A percentile compares a stretch with the other conserved stretches of the same genome.
These are phyloP conservation scores for Kuraishia floccosa DNA, from an alignment of 805 yeast species.

Conservation along the genomic window DNA sequence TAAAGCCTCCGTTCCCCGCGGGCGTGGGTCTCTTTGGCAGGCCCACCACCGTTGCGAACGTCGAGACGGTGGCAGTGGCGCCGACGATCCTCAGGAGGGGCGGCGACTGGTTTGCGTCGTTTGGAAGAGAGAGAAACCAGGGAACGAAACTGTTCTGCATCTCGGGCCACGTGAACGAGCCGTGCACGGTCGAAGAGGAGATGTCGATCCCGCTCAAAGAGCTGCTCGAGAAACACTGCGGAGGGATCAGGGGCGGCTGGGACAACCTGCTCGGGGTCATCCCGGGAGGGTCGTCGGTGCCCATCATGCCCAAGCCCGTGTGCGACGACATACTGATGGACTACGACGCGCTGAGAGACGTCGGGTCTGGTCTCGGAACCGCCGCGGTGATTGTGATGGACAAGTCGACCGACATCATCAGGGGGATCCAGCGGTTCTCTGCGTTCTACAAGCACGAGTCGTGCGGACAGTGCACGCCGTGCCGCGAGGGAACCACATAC, in stretches of 20 bases:
- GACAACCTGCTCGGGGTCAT: slow-evolving; percentile 79
- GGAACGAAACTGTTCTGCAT: slow-evolving; percentile 82
- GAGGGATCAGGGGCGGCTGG: slow-evolving; percentile 90
- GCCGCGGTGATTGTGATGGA: slow-evolving; percentile 91
- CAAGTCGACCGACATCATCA: slow-evolving; percentile 73
- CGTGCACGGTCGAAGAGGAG: slow-evolving; percentile 89
- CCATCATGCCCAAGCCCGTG: slow-evolving; percentile 56
- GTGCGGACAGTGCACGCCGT: slow-evolving; percentile 92
- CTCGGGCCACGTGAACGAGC: slow-evolving; percentile 86
- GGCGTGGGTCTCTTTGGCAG: slow-evolving; percentile 88
- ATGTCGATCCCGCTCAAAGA: slow-evolving; percentile 84
- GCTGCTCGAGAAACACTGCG: slow-evolving; percentile 79
- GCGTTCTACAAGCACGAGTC: slow-evolving; percentile 87
- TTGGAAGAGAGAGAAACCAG: slow-evolving; percentile 77
- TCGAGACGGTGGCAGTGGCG: slow-evolving; percentile 84
- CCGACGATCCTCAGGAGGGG: slow-evolving; percentile 88
- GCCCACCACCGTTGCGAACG: slow-evolving; percentile 86
- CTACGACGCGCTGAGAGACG: slow-evolving; percentile 77
- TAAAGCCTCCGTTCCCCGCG: slow-evolving; percentile 93
- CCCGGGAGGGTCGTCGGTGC: slow-evolving; percentile 89
- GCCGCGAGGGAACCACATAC: slow-evolving; percentile 92
- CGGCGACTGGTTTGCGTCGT: slow-evolving; percentile 74
- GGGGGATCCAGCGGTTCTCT: slow-evolving; percentile 78
- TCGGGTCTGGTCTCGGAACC: slow-evolving; percentile 82
- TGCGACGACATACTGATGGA: slow-evolving; percentile 75